Evolutionary conservation across 441 rosid genomes (phyloP), one percentile per base, ranked within the genome.

Genomic region (Syzygium syzygioides): DNA sequence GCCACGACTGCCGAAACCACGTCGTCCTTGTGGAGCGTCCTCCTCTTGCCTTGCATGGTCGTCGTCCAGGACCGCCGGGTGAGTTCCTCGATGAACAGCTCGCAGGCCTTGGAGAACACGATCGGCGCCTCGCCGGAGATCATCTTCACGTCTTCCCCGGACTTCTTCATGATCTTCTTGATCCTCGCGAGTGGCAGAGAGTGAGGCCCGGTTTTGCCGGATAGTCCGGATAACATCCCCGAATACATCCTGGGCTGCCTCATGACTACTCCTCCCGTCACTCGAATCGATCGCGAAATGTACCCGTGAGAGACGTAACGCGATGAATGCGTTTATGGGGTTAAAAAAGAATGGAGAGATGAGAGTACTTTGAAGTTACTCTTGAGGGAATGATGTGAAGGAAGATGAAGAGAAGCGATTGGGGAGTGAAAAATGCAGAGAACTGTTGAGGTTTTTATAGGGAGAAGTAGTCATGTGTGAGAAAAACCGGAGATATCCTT

Each of bases 151-250:
- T 92, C 94, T 17, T 93, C 93, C 2, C 95, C 93, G 0, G 95
- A 94, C 88, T 90, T 92, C 91, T 94, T 95, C 97, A 95, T 95
- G 89, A 94, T 95, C 93, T 94, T 95, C 96, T 94, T 95, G 91
- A 95, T 95, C 91, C 97, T 92, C 15, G 97, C 96, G 86, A 95
- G 86, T 0, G 96, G 97, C 91, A 95, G 48, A 4, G 92, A 92
- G 88, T 94, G 96, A 12, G 94, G 94, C 66, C 94, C 95, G 1
- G 83, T 88, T 71, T 88, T 91, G 50, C 93, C 92, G 0, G 90
- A 88, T 55, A 87, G 85, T 1, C 93, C 92, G 0, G 92, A 89
- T 2, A 94, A 54, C 52, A 94, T 85, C 23, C 94, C 94, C 30
- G 96, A 95, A 89, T 94, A 94, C 1, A 80, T 56, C 41, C 95